phyloP scores from a whole-genome alignment of 768 basidiomycete genomes.

The Xerocomellus amylosporus region DNA sequence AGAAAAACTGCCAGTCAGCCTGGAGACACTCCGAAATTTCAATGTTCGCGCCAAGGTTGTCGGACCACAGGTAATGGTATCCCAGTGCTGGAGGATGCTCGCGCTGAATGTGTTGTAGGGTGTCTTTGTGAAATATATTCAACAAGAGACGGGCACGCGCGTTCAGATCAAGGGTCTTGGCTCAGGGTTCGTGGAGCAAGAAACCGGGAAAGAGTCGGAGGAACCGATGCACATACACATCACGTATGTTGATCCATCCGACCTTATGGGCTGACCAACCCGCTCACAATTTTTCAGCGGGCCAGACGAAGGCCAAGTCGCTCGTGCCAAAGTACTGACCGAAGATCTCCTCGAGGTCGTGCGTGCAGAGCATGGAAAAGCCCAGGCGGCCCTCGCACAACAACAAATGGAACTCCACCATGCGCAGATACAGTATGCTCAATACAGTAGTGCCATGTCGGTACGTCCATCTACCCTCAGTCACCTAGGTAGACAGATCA shows the following conservation, averaged over 20 bases:
- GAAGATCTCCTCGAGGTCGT: slow-evolving; percentile 92
- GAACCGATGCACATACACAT: slow-evolving; percentile 92
- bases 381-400: slow-evolving; percentile 57
- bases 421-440: slow-evolving; percentile 77
- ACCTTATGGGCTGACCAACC: slow-evolving; percentile 17
- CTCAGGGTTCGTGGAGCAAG: slow-evolving; percentile 91
- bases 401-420: slow-evolving; percentile 88
- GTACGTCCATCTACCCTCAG: slow-evolving; percentile 35
- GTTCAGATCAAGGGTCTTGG: slow-evolving; percentile 97
- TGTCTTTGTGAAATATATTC: slow-evolving; percentile 97
- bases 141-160: slow-evolving; percentile 91
- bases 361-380: slow-evolving; percentile 81
- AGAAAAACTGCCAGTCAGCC: slow-evolving; percentile 84
- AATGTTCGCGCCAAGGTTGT: slow-evolving; percentile 98
- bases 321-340: slow-evolving; percentile 80
- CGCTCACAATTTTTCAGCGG: slow-evolving; percentile 38
- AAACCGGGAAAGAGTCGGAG: slow-evolving; percentile 83
- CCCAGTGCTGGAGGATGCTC: neutral
- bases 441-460: slow-evolving; percentile 59
- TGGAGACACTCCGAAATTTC: slow-evolving; percentile 93
- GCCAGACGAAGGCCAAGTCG: slow-evolving; percentile 84
- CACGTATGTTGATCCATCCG: slow-evolving; percentile 52
- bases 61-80: slow-evolving; percentile 72
- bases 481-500: neutral
- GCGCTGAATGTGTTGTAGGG: slow-evolving; percentile 43